A percentile compares a stretch with the other conserved stretches of the same genome.
These are phyloP conservation scores for Neocatenulostroma microsporum DNA, from an alignment of 2,329 filamentous ascomycete genomes.

Conservation along the genomic window DNA sequence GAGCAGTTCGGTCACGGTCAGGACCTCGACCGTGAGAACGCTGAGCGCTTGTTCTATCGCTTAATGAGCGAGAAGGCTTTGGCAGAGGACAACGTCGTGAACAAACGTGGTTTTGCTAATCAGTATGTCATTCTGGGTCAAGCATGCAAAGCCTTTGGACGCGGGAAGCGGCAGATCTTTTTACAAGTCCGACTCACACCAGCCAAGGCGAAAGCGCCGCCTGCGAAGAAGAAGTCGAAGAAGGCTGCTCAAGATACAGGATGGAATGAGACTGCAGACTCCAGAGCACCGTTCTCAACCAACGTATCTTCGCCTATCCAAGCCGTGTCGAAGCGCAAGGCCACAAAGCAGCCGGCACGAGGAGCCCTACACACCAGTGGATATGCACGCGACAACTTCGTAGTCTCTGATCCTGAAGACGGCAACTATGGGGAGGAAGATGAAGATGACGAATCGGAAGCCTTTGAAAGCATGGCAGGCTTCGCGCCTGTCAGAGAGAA, in stretches of 20 bases:
- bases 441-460: conserved; percentile 40
- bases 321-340: conserved; percentile 35
- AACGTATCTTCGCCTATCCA: conserved; percentile 59
- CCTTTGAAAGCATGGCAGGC: conserved; percentile 25
- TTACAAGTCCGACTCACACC: conserved; percentile 44
- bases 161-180: conserved; percentile 39
- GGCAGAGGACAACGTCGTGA: conserved; percentile 47
- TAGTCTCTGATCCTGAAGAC: conserved; percentile 27
- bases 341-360: conserved; percentile 18
- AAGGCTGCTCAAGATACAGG: conserved; percentile 15
- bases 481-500: conserved; percentile 38
- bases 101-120: conserved; percentile 55
- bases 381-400: conserved; percentile 31
- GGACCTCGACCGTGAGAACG: conserved; percentile 63
- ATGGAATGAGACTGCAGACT: conserved; percentile 27
- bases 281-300: conserved; percentile 50
- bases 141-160: conserved; percentile 41
- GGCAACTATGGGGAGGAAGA: conserved; percentile 33
- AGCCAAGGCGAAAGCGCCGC: conserved; percentile 23
- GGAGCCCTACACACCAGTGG: conserved; percentile 26
- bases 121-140: conserved; percentile 56
- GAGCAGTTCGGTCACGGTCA: conserved; percentile 61
- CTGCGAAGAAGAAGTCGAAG: conserved; percentile 26
- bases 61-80: conserved; percentile 68
- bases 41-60: conserved; percentile 75